A percentile compares a stretch with the other conserved stretches of the same genome.
These are phyloP conservation scores for Tuber brumale DNA, from an alignment of 495 filamentous ascomycete genomes.

Conservation along the genomic window DNA sequence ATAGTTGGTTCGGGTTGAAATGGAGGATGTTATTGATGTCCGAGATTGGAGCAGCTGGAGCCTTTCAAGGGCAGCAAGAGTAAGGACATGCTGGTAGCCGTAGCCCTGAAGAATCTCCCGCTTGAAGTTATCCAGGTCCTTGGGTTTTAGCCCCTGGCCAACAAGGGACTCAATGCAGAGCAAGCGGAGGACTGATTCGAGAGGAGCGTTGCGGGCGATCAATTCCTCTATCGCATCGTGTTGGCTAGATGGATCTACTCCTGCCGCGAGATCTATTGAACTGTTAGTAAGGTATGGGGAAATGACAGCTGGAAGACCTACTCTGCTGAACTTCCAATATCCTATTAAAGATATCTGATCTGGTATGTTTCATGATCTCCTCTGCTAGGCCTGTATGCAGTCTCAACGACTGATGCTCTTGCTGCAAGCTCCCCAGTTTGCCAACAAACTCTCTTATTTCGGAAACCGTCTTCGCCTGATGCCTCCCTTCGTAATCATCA, in stretches of 20 bases:
- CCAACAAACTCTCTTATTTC: conserved; percentile 90
- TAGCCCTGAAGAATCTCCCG: conserved; percentile 84
- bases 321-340: conserved; percentile 88
- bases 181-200: conserved; percentile 72
- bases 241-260: conserved; percentile 77
- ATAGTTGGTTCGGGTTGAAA: conserved; percentile 73
- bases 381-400: conserved; percentile 87
- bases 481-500: conserved; percentile 81
- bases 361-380: conserved; percentile 87
- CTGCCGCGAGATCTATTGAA: conserved; percentile 64
- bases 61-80: conserved; percentile 82
- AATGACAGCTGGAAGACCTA: conserved; percentile 18
- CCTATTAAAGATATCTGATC: conserved; percentile 78
- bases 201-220: conserved; percentile 72
- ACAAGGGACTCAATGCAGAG: conserved; percentile 88
- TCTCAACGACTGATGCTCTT: conserved; percentile 85
- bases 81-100: conserved; percentile 87
- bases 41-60: conserved; percentile 73
- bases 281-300: conserved; percentile 13
- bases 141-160: conserved; percentile 74
- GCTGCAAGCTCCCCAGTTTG: conserved; percentile 84
- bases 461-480: conserved; percentile 75
- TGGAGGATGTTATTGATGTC: conserved; percentile 50
- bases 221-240: conserved; percentile 89
- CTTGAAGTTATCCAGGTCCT: conserved; percentile 84